phyloP scores from a whole-genome alignment of 1,284 basidiomycete genomes.

The Marasmius oreades region DNA sequence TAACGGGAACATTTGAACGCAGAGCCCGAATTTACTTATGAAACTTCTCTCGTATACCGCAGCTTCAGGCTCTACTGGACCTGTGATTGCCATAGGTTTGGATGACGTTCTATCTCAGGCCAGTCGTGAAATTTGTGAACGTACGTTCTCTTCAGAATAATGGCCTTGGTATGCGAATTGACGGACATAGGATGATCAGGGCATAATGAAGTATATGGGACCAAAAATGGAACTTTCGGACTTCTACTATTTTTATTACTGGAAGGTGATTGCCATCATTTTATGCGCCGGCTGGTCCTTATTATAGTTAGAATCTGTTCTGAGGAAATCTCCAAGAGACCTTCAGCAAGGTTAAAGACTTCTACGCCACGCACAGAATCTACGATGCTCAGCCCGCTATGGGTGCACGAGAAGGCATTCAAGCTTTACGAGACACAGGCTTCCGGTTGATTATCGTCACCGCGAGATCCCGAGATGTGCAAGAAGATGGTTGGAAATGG shows the following conservation, averaged over 20 bases:
- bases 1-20: no score
- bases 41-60: conserved; percentile 24
- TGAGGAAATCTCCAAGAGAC: conserved; percentile 71
- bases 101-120: conserved; percentile 77
- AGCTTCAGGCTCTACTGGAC: conserved; percentile 26
- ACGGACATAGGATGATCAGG: conserved; percentile 34
- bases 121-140: conserved; percentile 60
- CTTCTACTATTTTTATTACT: conserved; percentile 74
- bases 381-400: conserved; percentile 52
- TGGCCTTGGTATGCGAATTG: not conserved
- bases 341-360: conserved; percentile 55
- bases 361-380: conserved; percentile 53
- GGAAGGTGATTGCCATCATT: conserved; percentile 42
- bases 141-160: conserved; percentile 38
- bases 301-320: conserved; percentile 48
- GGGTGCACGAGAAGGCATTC: conserved; percentile 60
- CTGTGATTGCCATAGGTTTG: conserved; percentile 68
- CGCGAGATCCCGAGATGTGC: conserved; percentile 56
- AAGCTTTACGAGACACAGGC: conserved; percentile 57
- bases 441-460: conserved; percentile 74
- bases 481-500: conserved; percentile 67
- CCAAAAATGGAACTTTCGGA: conserved; percentile 41
- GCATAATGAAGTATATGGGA: conserved; percentile 70
- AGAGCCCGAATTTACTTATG: conserved; percentile 12
- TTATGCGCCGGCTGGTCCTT: conserved; percentile 4